These are phyloP conservation scores for Rhizopus microsporus DNA, from an alignment of 371 early-diverging fungal genomes.

Conservation along the genomic window DNA sequence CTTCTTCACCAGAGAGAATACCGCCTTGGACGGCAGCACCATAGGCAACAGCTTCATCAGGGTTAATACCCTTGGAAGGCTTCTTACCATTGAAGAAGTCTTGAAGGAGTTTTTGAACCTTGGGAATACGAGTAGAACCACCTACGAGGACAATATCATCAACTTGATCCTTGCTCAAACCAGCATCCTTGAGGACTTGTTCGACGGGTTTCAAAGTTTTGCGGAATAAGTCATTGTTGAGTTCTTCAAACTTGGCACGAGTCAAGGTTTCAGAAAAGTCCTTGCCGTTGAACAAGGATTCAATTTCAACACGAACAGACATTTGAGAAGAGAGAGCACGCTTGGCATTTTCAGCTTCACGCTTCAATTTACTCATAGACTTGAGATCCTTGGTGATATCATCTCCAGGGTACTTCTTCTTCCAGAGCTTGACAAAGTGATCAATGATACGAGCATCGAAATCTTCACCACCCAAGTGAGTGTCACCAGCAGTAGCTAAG, in stretches of 20 bases:
- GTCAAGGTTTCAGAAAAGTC: constrained; percentile 96
- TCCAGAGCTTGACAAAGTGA: constrained; percentile 74
- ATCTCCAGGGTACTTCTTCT: constrained; percentile 72
- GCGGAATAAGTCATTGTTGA: constrained; percentile 88
- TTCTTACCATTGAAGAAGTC: constrained; percentile 91
- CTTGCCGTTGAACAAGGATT: constrained; percentile 96
- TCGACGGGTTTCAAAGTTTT: constrained; percentile 97
- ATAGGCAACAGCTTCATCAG: constrained; percentile 99
- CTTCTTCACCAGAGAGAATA: constrained; percentile 89
- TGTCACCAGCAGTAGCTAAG: constrained; percentile 88
- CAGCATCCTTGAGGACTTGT: constrained; percentile 97
- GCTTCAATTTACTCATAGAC: constrained; percentile 85
- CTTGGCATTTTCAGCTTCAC: constrained; percentile 90
- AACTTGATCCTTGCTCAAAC: constrained; percentile 83
- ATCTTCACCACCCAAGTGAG: constrained; percentile 96
- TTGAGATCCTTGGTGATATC: constrained; percentile 74
- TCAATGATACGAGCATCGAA: constrained; percentile 88
- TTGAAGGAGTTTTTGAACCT: constrained; percentile 93
- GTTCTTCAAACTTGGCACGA: constrained; percentile 94
- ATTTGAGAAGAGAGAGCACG: constrained; percentile 85
- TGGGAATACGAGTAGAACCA: constrained; percentile 99
- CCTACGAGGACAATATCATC: constrained; percentile 99
- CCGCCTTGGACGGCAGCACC: constrained; percentile 99
- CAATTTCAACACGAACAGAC: constrained; percentile 77
- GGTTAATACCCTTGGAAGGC: constrained; percentile 95